Base-by-base conservation (phyloP, 768 basidiomycete species). In the Tylopilus sp. region DNA sequence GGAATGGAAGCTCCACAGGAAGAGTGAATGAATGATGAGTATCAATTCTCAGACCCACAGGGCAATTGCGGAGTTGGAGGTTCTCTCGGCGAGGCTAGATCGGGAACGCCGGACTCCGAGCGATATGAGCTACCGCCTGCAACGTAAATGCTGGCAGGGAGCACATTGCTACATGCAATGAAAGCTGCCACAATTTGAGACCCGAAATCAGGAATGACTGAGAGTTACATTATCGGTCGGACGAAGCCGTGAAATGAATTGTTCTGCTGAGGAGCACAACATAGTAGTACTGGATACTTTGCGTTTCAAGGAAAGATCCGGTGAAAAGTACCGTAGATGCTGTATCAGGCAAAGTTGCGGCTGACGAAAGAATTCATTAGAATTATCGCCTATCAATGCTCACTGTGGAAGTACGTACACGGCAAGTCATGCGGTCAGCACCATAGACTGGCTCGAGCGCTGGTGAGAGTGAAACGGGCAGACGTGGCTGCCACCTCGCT, bases 231-330 rank as follows among this genome's bases (percentile, higher is more conserved):
- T 30, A 56, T 47, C 22, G 43, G 40, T 55, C 44, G 20, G 35
- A 26, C 42, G 8, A 31, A 31, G 3, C 5, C 5, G 30, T 47
- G 50, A 36, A 36, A 49, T 50, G 26, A 59, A 49, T 33, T 5
- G 17, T 35, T 35, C 41, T 44, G 41, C 35, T 26, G 8, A 44
- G 38, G 38, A 48, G 47, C n/a, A 43, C 43, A 49, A 44, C n/a
- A n/a, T n/a, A n/a, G 31, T 36, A 25, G 30, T 5, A 40, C 13
- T 28, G 31, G 13, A 39, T 42, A 28, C n/a, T 12, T 5, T 40
- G 7, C 38, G 57, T 63, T 63, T 53, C 61, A 57, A 11, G 60
- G 61, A 40, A 53, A 51, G 54, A 63, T 40, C 55, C 55, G 55
- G 47, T 12, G 30, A 31, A n/a, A n/a, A n/a, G n/a, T 28, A 4